A percentile compares a stretch with the other conserved stretches of the same genome.
phyloP scores from a whole-genome alignment of 2,329 filamentous ascomycete species.

The Pezicula rhizophila region DNA sequence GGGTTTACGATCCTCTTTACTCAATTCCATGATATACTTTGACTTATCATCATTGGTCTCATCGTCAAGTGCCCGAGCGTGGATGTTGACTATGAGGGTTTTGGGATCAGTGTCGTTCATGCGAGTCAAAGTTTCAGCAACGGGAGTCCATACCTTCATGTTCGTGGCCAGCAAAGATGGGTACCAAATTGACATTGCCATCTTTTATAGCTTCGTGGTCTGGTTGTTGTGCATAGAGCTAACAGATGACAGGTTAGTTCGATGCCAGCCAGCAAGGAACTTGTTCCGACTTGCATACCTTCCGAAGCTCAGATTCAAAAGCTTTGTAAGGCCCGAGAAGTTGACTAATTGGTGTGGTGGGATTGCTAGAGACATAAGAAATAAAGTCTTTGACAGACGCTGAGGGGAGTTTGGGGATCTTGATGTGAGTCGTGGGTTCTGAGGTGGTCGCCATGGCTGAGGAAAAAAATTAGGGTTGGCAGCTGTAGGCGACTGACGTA shows the following conservation, averaged over 20 bases:
- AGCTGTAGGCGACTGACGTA: too few species aligned
- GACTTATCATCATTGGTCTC: slow-evolving; percentile 57
- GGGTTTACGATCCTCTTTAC: slow-evolving; percentile 52
- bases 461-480: too few species aligned
- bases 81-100: slow-evolving; percentile 44
- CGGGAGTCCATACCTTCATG: slow-evolving; percentile 21
- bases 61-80: slow-evolving; percentile 50
- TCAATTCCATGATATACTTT: slow-evolving; percentile 64
- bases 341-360: slow-evolving; percentile 46
- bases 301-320: slow-evolving; percentile 61
- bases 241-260: neutral
- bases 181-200: slow-evolving; percentile 56
- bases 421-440: slow-evolving; percentile 6
- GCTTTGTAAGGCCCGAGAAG: slow-evolving; percentile 61
- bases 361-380: slow-evolving; percentile 48
- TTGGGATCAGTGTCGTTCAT: neutral
- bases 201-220: slow-evolving; percentile 51
- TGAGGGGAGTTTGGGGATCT: slow-evolving; percentile 19
- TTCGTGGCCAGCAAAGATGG: slow-evolving; percentile 56
- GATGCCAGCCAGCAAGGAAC: neutral
- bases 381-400: slow-evolving; percentile 24
- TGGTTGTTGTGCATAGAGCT: slow-evolving; percentile 58
- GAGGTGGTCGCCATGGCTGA: slow-evolving; percentile 3
- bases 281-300: slow-evolving; percentile 29
- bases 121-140: too few species aligned